A percentile compares a stretch with the other conserved stretches of the same genome.
These are phyloP conservation scores for Gossypium turneri DNA, from an alignment of 345 rosid genomes.

Conservation along the genomic window DNA sequence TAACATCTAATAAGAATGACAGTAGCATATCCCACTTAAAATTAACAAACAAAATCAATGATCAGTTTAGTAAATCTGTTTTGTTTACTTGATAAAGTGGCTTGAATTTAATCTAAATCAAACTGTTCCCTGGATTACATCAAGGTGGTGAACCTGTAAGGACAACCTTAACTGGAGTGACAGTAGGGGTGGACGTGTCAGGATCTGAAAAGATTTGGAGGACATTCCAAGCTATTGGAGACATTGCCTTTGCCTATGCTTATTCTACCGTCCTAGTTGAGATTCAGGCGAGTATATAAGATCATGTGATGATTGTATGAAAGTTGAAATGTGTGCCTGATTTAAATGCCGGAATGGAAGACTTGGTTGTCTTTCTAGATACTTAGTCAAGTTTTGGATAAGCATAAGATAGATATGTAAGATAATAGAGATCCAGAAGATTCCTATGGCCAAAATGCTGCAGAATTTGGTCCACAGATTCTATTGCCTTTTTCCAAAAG, in stretches of 20 bases:
- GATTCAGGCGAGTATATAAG: slow-evolving; percentile 51
- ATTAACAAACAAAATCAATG: not conserved
- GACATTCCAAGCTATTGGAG: slow-evolving; percentile 69
- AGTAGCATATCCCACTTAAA: not conserved
- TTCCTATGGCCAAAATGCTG: slow-evolving; percentile 14
- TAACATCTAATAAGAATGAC: not conserved
- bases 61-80: not conserved
- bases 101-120: not conserved
- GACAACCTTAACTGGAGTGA: slow-evolving; percentile 51
- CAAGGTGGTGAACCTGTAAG: slow-evolving; percentile 31
- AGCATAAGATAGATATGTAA: not conserved
- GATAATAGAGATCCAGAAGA: slow-evolving; percentile 1
- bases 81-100: not conserved
- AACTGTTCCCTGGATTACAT: not conserved
- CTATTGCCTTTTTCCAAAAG: not conserved
- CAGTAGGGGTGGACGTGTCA: slow-evolving; percentile 63
- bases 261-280: slow-evolving; percentile 74
- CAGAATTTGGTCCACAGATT: slow-evolving; percentile 8
- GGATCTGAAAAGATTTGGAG: slow-evolving; percentile 76
- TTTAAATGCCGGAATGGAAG: slow-evolving; percentile 16
- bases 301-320: slow-evolving; percentile 6
- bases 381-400: not conserved
- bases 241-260: slow-evolving; percentile 86
- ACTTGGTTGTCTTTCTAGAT: not conserved
- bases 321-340: slow-evolving; percentile 35